Evolutionary conservation across 2,329 filamentous ascomycete species (phyloP).

Genomic region (Aspergillus ustus): DNA sequence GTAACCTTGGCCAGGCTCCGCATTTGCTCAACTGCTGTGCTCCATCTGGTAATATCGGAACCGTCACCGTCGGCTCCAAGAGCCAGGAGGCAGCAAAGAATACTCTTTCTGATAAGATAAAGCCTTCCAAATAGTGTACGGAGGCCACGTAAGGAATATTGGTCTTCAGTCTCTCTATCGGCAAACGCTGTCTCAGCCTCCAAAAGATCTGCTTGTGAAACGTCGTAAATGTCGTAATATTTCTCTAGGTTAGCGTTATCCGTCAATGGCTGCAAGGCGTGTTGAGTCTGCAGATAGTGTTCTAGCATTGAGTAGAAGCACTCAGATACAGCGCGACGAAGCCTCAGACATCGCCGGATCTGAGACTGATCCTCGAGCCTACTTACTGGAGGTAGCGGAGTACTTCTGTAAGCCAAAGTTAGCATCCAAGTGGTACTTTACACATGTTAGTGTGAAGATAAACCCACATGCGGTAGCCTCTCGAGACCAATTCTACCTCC

Average conservation of each 20-base stretch:
- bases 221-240: constrained; percentile 88
- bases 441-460: not conserved
- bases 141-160: constrained; percentile 76
- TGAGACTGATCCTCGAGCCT: constrained; percentile 84
- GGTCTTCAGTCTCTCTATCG: constrained; percentile 72
- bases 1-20: constrained; percentile 67
- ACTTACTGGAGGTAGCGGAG: constrained; percentile 87
- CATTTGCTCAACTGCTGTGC: constrained; percentile 75
- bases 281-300: constrained; percentile 72
- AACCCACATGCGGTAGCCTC: constrained; percentile 81
- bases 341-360: constrained; percentile 74
- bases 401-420: constrained; percentile 64
- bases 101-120: constrained; percentile 78
- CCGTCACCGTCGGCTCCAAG: constrained; percentile 80
- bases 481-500: constrained; percentile 92
- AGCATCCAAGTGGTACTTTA: constrained; percentile 17
- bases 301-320: constrained; percentile 73
- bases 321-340: constrained; percentile 75
- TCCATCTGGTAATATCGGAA: constrained; percentile 78
- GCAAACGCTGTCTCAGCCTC: constrained; percentile 70
- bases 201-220: constrained; percentile 72
- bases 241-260: constrained; percentile 84
- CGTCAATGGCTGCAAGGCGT: constrained; percentile 71
- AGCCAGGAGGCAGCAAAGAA: constrained; percentile 86
- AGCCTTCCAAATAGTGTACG: constrained; percentile 82